Percentiles rank a stretch among this genome's conserved stretches.
Conservation (phyloP, 2,329 filamentous ascomycete genomes). For the Sporothrix luriei region DNA sequence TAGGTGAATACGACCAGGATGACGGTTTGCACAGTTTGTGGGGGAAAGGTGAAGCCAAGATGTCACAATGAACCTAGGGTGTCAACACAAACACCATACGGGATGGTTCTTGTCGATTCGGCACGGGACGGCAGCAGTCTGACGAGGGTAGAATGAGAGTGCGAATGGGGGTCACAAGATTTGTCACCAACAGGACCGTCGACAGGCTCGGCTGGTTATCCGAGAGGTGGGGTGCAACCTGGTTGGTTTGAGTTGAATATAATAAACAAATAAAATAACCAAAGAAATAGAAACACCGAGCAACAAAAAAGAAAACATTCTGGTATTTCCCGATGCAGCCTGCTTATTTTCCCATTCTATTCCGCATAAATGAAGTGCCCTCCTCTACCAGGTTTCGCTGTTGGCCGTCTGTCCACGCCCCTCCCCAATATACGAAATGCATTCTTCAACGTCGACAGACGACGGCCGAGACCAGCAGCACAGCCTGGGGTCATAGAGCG, state of each 20-base stretch:
- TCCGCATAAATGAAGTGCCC: neutral
- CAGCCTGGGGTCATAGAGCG: conserved; percentile 1
- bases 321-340: no score
- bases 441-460: neutral
- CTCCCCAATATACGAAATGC: neutral
- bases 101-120: neutral
- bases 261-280: neutral
- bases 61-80: neutral
- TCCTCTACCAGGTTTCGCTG: neutral
- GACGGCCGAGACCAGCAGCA: conserved; percentile 21
- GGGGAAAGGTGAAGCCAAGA: neutral
- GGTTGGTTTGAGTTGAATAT: neutral
- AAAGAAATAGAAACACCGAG: no score
- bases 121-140: conserved; percentile 20
- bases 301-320: no score
- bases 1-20: neutral
- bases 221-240: neutral
- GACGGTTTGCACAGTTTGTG: neutral
- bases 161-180: neutral
- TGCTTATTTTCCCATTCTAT: no score
- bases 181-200: conserved; percentile 4
- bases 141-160: neutral
- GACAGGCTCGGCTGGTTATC: conserved; percentile 14
- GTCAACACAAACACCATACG: neutral
- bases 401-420: neutral